Evolutionary conservation across 129 eudicot species (phyloP), one percentile per base, ranked within the genome.

Genomic region (Artemisia tridentata): DNA sequence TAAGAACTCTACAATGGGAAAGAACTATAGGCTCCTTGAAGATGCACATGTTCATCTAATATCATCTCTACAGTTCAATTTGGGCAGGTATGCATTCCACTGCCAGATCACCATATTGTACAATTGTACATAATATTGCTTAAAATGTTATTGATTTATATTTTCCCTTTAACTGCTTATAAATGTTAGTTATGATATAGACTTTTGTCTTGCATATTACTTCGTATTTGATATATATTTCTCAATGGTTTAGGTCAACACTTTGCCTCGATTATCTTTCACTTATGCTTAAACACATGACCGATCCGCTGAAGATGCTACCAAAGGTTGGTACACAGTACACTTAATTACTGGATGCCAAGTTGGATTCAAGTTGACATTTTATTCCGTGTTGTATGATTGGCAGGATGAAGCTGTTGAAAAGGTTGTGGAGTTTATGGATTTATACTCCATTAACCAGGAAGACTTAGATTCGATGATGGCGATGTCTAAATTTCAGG

Each of bases 381-480:
- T 61, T 1, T 16, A 50, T 41, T 13, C 20, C 53, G 3, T 61
- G 56, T 74, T 77, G 67, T 11, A 67, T 50, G 51, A 23, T 53
- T 79, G 89, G 98, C 45, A 38, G 45, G 99, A 95, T 70, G 99
- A 95, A 79, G 99, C 96, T 67, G 97, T 90, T 65, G 92, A 88
- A 81, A 87, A 84, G 63, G 99, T 95, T 71, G 93, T 95, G 18
- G 97, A 90, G 78, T 90, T 95, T 60, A 90, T 95, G 99, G 99
- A 95, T 79, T 63, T 83, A 23, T 95, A 90, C 83, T 95, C 99
- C 45, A 83, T 95, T 51, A 90, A 64, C 85, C 91, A 80, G 88
- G 99, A 88, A 71, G 97, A 95, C 84, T 95, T 87, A 55, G 97
- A 95, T 63, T 80, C 89, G 13, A 77, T 90, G 14, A 52, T 90